Percentiles rank a stretch among this genome's conserved stretches.
Conservation (phyloP, 73 alveolate species). For the Blepharisma japonicum region DNA sequence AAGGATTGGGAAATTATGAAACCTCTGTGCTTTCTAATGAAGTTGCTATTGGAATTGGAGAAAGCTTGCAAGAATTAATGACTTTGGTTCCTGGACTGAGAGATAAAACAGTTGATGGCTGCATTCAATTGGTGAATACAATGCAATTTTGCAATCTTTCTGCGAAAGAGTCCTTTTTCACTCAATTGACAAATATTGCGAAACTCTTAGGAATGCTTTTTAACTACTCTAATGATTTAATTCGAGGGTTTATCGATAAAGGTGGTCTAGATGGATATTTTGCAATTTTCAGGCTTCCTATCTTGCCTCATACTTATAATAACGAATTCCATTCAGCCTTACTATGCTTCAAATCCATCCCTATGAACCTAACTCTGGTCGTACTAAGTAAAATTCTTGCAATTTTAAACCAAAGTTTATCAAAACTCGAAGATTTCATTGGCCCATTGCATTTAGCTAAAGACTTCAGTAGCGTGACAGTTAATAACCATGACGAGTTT, state of each 20-base stretch:
- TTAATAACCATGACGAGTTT: background rate
- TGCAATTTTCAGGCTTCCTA: background rate
- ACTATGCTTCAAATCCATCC: background rate
- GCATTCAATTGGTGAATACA: background rate
- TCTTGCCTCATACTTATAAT: background rate
- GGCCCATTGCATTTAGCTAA: background rate
- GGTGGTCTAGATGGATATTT: background rate
- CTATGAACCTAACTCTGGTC: background rate
- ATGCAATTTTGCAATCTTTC: background rate
- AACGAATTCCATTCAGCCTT: background rate
- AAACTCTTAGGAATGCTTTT: background rate
- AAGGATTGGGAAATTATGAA: background rate
- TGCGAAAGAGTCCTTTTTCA: constrained; percentile 4
- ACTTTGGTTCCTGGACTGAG: constrained; percentile 7
- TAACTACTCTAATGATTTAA: background rate
- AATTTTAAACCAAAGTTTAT: background rate
- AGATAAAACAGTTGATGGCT: background rate
- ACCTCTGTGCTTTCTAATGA: background rate
- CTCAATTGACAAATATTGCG: background rate
- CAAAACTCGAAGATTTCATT: background rate
- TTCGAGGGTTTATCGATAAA: background rate
- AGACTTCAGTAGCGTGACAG: background rate
- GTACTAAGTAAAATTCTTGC: background rate
- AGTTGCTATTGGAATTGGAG: constrained; percentile 11
- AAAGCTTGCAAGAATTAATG: constrained; percentile 17